A percentile compares a stretch with the other conserved stretches of the same genome.
These are phyloP conservation scores for Golovinomyces cichoracearum DNA, from an alignment of 2,329 filamentous ascomycete species.

Conservation along the genomic window DNA sequence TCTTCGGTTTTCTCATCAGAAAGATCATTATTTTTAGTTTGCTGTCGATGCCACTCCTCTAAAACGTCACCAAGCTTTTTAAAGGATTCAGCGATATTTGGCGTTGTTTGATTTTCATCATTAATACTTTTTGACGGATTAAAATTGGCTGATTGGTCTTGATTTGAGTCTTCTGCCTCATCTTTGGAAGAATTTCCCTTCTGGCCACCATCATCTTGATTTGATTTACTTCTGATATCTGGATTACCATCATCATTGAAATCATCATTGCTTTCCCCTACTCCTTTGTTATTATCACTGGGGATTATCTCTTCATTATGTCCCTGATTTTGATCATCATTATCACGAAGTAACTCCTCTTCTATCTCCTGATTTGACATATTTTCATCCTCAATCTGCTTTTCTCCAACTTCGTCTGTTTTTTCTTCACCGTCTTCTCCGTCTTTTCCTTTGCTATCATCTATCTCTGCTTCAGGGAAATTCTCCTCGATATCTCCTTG, in stretches of 20 bases:
- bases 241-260: slow-evolving; percentile 36
- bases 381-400: slow-evolving; percentile 23
- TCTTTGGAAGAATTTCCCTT: slow-evolving; percentile 35
- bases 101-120: slow-evolving; percentile 18
- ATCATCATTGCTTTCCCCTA: slow-evolving; percentile 36
- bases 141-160: slow-evolving; percentile 19
- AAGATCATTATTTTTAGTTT: slow-evolving; percentile 45
- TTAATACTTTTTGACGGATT: slow-evolving; percentile 17
- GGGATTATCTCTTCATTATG: slow-evolving; percentile 36
- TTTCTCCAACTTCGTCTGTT: slow-evolving; percentile 25
- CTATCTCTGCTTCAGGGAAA: slow-evolving; percentile 10
- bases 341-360: slow-evolving; percentile 16
- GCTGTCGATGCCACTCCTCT: slow-evolving; percentile 75
- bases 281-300: slow-evolving; percentile 31
- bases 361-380: slow-evolving; percentile 22
- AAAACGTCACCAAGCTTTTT: slow-evolving; percentile 84
- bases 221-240: slow-evolving; percentile 31
- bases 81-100: slow-evolving; percentile 40
- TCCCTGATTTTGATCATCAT: slow-evolving; percentile 24
- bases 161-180: slow-evolving; percentile 27
- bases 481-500: slow-evolving; percentile 14
- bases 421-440: slow-evolving; percentile 19
- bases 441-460: slow-evolving; percentile 17
- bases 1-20: slow-evolving; percentile 20
- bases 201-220: slow-evolving; percentile 39